phyloP scores from a whole-genome alignment of 345 rosid species.

The Trapa bicornis region DNA sequence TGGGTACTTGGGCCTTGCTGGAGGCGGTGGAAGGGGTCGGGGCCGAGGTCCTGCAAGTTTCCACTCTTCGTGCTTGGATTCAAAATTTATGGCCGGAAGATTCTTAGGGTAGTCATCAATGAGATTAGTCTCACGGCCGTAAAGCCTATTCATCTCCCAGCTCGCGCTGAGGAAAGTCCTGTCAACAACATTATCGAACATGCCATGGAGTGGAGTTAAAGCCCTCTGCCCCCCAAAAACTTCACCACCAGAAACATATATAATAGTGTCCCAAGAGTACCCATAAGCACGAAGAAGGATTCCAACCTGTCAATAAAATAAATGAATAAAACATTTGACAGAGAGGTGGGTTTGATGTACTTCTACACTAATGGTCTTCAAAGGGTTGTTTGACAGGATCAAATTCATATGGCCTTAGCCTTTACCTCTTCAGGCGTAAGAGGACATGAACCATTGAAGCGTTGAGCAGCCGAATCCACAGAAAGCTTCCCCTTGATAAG shows the following conservation, averaged over 20 bases:
- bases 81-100: conserved; percentile 41
- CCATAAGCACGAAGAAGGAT: conserved; percentile 93
- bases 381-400: neutral
- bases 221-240: conserved; percentile 94
- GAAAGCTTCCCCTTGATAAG: conserved; percentile 66
- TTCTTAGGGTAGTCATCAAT: conserved; percentile 26
- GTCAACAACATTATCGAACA: conserved; percentile 87
- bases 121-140: conserved; percentile 72
- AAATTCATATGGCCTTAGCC: neutral
- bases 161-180: conserved; percentile 72
- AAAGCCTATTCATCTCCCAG: conserved; percentile 84
- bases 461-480: conserved; percentile 49
- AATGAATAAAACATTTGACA: conserved; percentile 4
- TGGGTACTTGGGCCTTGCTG: conserved; percentile 71
- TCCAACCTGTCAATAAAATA: conserved; percentile 46
- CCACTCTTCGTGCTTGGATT: conserved; percentile 47
- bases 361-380: neutral
- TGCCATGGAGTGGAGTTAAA: conserved; percentile 70
- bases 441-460: conserved; percentile 73
- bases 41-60: conserved; percentile 68
- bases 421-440: conserved; percentile 87
- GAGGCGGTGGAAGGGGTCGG: conserved; percentile 98
- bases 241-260: conserved; percentile 90
- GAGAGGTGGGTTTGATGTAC: neutral
- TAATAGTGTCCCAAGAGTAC: conserved; percentile 73